Evolutionary conservation across 140 eudicot species (phyloP), one percentile per base, ranked within the genome.

Genomic region (Stevia rebaudiana): DNA sequence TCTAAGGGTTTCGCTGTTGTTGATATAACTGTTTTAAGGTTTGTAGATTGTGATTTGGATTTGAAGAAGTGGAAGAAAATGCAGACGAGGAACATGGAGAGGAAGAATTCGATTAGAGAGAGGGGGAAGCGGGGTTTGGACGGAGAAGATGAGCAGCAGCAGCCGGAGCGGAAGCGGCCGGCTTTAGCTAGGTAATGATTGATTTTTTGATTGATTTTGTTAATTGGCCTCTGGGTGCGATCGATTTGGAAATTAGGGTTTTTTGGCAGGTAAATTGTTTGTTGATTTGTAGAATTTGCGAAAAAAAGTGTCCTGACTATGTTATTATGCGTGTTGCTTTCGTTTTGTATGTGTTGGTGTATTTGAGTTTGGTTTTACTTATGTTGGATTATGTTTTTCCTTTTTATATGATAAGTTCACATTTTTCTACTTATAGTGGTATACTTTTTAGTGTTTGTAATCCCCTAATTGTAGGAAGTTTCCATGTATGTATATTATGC

Each of bases 61-160:
- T 56, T 18, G 49, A 55, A 44, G 62, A 69, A 16, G 60, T 61
- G 70, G 40, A 43, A 33, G 41, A 7, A 57, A 76, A 92, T 92
- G 98, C 91, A 92, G 74, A 88, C 96, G 10, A 85, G 96, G 80
- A 84, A 77, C 53, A 90, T 86, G 97, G 97, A 90, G 73, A 73
- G 95, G 76, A 79, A 80, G 22, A 86, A 87, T 70, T 84, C 94
- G 35, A 87, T 84, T 71, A 72, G 84, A 67, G 87, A 73, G 76
- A 78, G 97, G 57, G 95, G 84, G 25, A 91, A 91, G 51, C 67
- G 98, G 67, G 68, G 82, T 51, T 77, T 88, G 75, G 96, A 87
- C 24, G 84, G 78, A 37, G 95, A 82, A 11, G 86, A 78, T 15
- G 81, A 80, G 69, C 79, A 74, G 58, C 76, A 73, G 65, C 85